Percentiles rank a stretch among this genome's conserved stretches.
These are phyloP conservation scores for Aspergillus biplanus DNA, from an alignment of 495 filamentous ascomycete species.

Conservation along the genomic window DNA sequence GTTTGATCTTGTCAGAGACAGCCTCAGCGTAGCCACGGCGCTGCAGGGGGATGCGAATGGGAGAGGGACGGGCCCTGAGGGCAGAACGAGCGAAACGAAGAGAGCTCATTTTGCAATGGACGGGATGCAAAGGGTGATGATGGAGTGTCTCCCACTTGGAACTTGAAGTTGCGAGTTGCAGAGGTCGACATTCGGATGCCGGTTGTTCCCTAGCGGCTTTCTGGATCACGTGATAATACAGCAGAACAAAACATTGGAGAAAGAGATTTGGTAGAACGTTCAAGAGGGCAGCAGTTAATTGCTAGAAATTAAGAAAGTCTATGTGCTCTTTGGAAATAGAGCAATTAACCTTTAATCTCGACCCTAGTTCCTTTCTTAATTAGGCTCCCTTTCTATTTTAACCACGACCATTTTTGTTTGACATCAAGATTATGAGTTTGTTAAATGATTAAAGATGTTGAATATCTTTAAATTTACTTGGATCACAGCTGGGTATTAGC, in stretches of 20 bases:
- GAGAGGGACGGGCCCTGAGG: constrained; percentile 73
- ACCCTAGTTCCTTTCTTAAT: no score
- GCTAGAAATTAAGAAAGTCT: no score
- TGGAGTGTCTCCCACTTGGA: constrained; percentile 41
- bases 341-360: neutral
- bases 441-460: no score
- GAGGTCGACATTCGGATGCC: constrained; percentile 51
- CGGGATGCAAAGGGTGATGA: constrained; percentile 40
- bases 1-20: constrained; percentile 93
- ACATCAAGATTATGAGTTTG: no score
- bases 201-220: constrained; percentile 50
- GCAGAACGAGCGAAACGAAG: constrained; percentile 87
- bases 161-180: constrained; percentile 45
- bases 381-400: no score
- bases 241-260: neutral
- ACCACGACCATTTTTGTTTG: no score
- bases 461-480: no score
- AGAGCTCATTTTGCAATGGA: constrained; percentile 75
- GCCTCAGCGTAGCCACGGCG: constrained; percentile 94
- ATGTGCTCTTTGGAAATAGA: neutral
- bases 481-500: no score
- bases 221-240: constrained; percentile 19
- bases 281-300: no score
- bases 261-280: no score
- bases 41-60: constrained; percentile 70